These are phyloP conservation scores for Pulveroboletus ravenelii DNA, from an alignment of 768 basidiomycete genomes.

Conservation along the genomic window DNA sequence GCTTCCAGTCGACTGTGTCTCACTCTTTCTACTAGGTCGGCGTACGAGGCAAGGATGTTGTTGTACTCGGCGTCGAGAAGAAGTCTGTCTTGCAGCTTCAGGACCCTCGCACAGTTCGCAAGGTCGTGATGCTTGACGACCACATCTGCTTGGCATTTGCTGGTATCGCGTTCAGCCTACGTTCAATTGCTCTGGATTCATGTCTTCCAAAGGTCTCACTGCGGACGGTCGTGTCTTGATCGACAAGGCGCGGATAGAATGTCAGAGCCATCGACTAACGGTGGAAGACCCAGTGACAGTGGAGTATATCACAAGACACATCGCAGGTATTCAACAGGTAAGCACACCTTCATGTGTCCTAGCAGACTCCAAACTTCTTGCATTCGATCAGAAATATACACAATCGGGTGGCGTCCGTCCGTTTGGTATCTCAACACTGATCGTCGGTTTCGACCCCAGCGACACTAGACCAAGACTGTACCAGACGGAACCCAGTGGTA, in stretches of 20 bases:
- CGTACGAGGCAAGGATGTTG: constrained; percentile 89
- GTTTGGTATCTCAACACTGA: constrained; percentile 95
- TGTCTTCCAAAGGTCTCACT: constrained; percentile 65
- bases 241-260: constrained; percentile 96
- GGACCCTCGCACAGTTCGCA: constrained; percentile 95
- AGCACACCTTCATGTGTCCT: constrained; percentile 10
- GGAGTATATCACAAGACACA: constrained; percentile 96
- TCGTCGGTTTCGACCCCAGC: constrained; percentile 95
- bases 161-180: constrained; percentile 47
- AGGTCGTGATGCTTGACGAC: constrained; percentile 98
- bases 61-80: constrained; percentile 98
- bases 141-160: constrained; percentile 97
- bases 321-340: constrained; percentile 99
- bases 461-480: constrained; percentile 85
- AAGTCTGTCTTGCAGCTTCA: constrained; percentile 96
- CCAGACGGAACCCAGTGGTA: constrained; percentile 96
- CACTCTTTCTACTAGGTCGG: constrained; percentile 62
- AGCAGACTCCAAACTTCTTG: not conserved
- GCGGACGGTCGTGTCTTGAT: constrained; percentile 97
- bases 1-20: not conserved
- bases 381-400: constrained; percentile 71
- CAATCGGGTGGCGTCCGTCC: constrained; percentile 98
- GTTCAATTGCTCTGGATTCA: constrained; percentile 10
- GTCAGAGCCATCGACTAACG: constrained; percentile 93
- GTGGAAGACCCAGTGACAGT: constrained; percentile 98